A percentile compares a stretch with the other conserved stretches of the same genome.
These are phyloP conservation scores for Fusarium pseudonygamai DNA, from an alignment of 2,329 filamentous ascomycete species.

Conservation along the genomic window DNA sequence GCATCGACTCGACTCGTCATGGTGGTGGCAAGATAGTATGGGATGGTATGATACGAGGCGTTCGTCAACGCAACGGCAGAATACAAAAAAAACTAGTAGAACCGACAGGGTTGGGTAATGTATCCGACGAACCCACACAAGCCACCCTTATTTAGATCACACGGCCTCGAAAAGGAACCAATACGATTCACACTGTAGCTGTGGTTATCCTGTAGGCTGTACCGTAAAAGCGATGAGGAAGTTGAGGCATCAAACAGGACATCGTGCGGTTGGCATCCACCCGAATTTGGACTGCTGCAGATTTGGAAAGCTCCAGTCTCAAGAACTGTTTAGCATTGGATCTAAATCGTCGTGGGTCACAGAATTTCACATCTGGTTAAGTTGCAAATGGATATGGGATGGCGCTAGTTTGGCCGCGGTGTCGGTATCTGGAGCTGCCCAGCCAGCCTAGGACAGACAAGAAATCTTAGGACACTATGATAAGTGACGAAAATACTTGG, in stretches of 20 bases:
- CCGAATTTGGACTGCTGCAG: slow-evolving; percentile 35
- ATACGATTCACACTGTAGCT: not conserved
- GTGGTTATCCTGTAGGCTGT: not conserved
- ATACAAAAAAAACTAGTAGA: not conserved
- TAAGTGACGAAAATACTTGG: not conserved
- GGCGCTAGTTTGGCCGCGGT: slow-evolving; percentile 36
- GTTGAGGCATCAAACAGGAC: not conserved
- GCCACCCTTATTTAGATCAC: not conserved
- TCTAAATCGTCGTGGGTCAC: slow-evolving; percentile 11
- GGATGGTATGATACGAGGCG: not conserved
- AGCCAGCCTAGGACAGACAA: not conserved
- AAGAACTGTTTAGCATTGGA: slow-evolving; percentile 36
- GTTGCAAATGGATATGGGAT: slow-evolving; percentile 6
- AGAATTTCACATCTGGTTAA: slow-evolving; percentile 11
- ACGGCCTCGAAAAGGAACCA: slow-evolving; percentile 1
- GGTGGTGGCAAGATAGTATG: slow-evolving; percentile 12
- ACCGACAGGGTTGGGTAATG: slow-evolving; percentile 19
- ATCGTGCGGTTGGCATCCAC: slow-evolving; percentile 18
- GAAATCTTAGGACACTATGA: not conserved
- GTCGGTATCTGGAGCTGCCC: slow-evolving; percentile 35
- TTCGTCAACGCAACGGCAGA: not conserved
- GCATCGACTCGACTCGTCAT: slow-evolving; percentile 18
- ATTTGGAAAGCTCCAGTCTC: slow-evolving; percentile 22
- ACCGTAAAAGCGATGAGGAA: not conserved
- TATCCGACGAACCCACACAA: slow-evolving; percentile 9